phyloP scores from a whole-genome alignment of 768 basidiomycete species.

The Dentipellis sp. region DNA sequence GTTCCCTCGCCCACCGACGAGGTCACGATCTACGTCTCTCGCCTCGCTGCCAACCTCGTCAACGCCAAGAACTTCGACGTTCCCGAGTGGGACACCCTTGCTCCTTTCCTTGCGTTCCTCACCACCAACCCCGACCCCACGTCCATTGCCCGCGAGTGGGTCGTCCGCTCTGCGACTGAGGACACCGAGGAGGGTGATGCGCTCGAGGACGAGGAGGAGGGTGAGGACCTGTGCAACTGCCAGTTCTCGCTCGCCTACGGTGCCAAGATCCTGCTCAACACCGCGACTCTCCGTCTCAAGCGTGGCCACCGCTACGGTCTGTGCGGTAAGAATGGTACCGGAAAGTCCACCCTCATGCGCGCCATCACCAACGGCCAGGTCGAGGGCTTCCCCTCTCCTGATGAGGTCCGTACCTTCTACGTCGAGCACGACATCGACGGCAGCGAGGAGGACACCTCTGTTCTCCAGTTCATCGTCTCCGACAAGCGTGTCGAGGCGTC shows the following conservation, averaged over 20 bases:
- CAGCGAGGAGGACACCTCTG: constrained; percentile 84
- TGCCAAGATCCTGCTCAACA: constrained; percentile 97
- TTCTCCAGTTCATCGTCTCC: constrained; percentile 77
- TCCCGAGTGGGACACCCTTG: constrained; percentile 76
- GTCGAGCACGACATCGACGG: constrained; percentile 99
- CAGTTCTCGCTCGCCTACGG: constrained; percentile 98
- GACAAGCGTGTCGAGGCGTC: constrained; percentile 75
- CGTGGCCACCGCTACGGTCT: constrained; percentile 98
- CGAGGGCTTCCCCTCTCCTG: constrained; percentile 96
- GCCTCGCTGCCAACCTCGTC: constrained; percentile 79
- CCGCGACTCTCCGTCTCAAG: constrained; percentile 92
- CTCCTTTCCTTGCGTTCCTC: constrained; percentile 66
- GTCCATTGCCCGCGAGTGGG: constrained; percentile 73
- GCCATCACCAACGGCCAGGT: constrained; percentile 93
- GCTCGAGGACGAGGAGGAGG: constrained; percentile 89
- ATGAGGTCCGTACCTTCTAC: constrained; percentile 97
- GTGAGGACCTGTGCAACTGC: constrained; percentile 98
- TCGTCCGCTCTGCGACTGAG: constrained; percentile 80
- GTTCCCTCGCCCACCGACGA: constrained; percentile 49
- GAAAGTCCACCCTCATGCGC: constrained; percentile 92
- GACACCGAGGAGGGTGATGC: constrained; percentile 59
- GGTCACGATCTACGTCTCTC: constrained; percentile 59
- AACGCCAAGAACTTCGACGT: constrained; percentile 90
- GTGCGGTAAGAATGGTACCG: constrained; percentile 97
- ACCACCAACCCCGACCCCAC: constrained; percentile 54